Evolutionary conservation across 768 basidiomycete species (phyloP).

Genomic region (Suillus spraguei): DNA sequence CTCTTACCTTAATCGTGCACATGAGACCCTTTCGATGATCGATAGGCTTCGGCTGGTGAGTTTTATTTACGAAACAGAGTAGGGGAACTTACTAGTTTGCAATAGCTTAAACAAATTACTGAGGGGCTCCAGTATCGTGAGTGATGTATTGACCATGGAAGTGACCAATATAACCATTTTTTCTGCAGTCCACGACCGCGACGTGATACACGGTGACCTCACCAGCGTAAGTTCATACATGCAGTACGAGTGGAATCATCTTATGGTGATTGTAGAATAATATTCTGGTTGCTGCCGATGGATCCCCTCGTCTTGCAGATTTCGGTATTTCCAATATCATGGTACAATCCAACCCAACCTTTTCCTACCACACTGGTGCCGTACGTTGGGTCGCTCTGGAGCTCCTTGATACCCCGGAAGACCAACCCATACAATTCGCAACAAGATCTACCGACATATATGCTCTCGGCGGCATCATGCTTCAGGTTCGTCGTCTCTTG

Average conservation of each 20-base stretch:
- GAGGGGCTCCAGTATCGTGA: slow-evolving; percentile 42
- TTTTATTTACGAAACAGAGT: neutral
- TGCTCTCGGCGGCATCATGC: slow-evolving; percentile 24
- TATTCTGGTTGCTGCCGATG: slow-evolving; percentile 12
- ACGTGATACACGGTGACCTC: slow-evolving; percentile 15
- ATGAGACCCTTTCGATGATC: slow-evolving; percentile 37
- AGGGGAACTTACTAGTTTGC: neutral
- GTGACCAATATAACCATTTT: neutral
- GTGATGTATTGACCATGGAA: slow-evolving; percentile 11
- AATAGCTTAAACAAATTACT: slow-evolving; percentile 41
- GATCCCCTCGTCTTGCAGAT: slow-evolving; percentile 29
- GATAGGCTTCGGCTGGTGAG: slow-evolving; percentile 41
- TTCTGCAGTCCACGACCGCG: slow-evolving; percentile 8
- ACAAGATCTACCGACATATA: slow-evolving; percentile 20
- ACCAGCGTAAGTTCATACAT: slow-evolving; percentile 8
- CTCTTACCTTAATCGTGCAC: slow-evolving; percentile 39
- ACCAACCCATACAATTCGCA: slow-evolving; percentile 11
- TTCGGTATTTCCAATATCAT: slow-evolving; percentile 47
- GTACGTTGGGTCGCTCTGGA: slow-evolving; percentile 22
- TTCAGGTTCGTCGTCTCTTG: slow-evolving; percentile 16
- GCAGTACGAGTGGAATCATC: neutral
- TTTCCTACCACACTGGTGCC: slow-evolving; percentile 22
- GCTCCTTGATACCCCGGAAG: slow-evolving; percentile 9
- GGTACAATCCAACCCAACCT: slow-evolving; percentile 33
- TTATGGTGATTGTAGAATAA: slow-evolving; percentile 8